phyloP scores from a whole-genome alignment of 2,329 filamentous ascomycete genomes.

The Byssoonygena ceratinophila region DNA sequence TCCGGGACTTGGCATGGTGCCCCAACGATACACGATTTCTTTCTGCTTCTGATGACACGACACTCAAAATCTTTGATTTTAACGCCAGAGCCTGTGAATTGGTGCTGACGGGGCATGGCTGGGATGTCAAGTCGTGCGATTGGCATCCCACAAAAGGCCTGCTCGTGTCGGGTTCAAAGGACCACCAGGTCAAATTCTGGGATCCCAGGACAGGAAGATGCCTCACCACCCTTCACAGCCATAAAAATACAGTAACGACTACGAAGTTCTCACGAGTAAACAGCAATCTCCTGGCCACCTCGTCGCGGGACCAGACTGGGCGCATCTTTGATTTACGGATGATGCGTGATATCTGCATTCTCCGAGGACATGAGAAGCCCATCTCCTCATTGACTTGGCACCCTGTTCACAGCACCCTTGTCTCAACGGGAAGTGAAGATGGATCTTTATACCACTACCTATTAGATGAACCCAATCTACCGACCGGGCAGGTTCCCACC shows the following conservation, averaged over 20 bases:
- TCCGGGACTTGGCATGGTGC: conserved; percentile 84
- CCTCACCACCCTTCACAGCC: conserved; percentile 85
- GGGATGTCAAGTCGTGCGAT: conserved; percentile 94
- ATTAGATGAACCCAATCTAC: conserved; percentile 87
- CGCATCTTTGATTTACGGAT: conserved; percentile 90
- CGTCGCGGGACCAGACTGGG: conserved; percentile 83
- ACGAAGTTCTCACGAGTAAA: conserved; percentile 80
- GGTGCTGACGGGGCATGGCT: conserved; percentile 82
- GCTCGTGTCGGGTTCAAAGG: conserved; percentile 91
- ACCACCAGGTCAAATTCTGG: conserved; percentile 96
- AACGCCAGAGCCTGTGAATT: conserved; percentile 73
- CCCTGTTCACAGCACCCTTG: conserved; percentile 75
- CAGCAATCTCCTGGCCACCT: conserved; percentile 78
- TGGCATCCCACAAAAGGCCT: conserved; percentile 96
- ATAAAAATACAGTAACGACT: conserved; percentile 95
- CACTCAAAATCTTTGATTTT: conserved; percentile 93
- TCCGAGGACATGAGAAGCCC: conserved; percentile 93
- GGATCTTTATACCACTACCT: conserved; percentile 87
- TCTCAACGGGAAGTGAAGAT: conserved; percentile 83
- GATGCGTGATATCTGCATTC: conserved; percentile 93
- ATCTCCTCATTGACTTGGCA: conserved; percentile 90
- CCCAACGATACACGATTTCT: conserved; percentile 94
- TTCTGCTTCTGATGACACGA: conserved; percentile 87
- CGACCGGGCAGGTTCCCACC: conserved; percentile 58
- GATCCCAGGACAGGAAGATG: conserved; percentile 86